Percentiles rank a stretch among this genome's conserved stretches.
phyloP scores from a whole-genome alignment of 2,329 filamentous ascomycete species.

The Cytospora paraplurivora region DNA sequence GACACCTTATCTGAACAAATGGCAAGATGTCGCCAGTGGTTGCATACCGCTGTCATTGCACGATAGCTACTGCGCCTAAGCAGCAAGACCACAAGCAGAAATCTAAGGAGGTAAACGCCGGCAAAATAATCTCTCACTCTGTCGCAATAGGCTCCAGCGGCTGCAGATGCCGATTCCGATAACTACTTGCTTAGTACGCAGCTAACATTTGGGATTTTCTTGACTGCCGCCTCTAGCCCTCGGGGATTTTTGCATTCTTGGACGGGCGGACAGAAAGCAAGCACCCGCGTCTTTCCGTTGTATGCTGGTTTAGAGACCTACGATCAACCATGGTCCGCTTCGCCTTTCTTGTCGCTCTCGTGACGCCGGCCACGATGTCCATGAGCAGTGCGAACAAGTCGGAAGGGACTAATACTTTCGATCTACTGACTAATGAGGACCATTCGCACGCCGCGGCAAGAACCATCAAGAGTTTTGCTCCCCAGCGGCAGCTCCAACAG shows the following conservation, averaged over 20 bases:
- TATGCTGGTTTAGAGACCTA: slow-evolving; percentile 11
- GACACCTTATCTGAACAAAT: slow-evolving; percentile 12
- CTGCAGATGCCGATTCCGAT: slow-evolving; percentile 6
- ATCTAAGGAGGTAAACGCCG: neutral
- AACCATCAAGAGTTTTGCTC: neutral
- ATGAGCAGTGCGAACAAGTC: neutral
- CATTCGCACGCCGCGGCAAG: neutral
- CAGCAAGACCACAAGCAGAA: slow-evolving; percentile 7
- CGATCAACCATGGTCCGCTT: slow-evolving; percentile 18
- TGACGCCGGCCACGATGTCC: neutral
- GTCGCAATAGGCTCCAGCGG: neutral
- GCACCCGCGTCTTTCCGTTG: slow-evolving; percentile 20
- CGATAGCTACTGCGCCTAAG: neutral
- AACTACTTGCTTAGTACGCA: neutral
- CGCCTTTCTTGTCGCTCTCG: slow-evolving; percentile 10
- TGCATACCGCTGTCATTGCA: neutral
- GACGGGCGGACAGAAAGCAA: slow-evolving; percentile 12
- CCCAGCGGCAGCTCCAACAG: slow-evolving; percentile 3
- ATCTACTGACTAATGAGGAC: neutral
- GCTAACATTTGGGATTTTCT: slow-evolving; percentile 6
- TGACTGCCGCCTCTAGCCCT: slow-evolving; percentile 5
- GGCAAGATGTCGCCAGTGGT: slow-evolving; percentile 7
- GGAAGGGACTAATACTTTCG: no score
- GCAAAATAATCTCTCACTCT: slow-evolving; percentile 1
- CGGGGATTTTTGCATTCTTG: neutral